phyloP scores from a whole-genome alignment of 2,329 filamentous ascomycete species.

The Verticillium longisporum region DNA sequence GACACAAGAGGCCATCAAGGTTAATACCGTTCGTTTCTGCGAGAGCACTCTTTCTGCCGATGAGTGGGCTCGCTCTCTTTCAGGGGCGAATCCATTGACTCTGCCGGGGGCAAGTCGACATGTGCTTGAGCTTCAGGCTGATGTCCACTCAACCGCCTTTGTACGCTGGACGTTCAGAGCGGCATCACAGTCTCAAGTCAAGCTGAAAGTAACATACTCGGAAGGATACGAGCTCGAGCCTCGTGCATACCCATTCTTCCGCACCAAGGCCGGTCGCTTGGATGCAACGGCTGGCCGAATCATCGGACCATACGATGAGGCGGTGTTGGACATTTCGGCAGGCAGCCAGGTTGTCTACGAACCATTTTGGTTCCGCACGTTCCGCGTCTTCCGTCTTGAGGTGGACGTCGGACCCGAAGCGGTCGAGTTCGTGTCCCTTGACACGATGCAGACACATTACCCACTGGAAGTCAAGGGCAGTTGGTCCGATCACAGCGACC shows the following conservation, averaged over 20 bases:
- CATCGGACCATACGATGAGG: conserved; percentile 28
- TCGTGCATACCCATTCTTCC: conserved; percentile 28
- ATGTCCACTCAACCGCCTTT: conserved; percentile 20
- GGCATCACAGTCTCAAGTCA: not conserved
- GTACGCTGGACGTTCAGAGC: conserved; percentile 12
- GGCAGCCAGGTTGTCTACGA: not conserved
- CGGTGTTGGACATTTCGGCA: conserved; percentile 16
- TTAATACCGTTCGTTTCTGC: conserved; percentile 17
- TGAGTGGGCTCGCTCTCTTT: conserved; percentile 11
- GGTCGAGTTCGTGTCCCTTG: not conserved
- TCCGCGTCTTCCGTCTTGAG: not conserved
- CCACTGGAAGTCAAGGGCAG: not conserved
- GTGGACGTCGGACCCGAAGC: not conserved
- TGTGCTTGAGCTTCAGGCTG: conserved; percentile 16
- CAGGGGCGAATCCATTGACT: conserved; percentile 2
- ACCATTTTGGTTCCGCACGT: not conserved
- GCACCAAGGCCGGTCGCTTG: conserved; percentile 26
- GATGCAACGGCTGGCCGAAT: conserved; percentile 22
- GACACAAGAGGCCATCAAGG: conserved; percentile 14
- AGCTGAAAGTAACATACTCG: conserved; percentile 19
- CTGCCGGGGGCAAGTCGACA: conserved; percentile 13
- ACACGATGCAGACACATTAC: not conserved
- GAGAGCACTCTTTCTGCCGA: conserved; percentile 4
- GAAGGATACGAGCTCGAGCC: conserved; percentile 26
- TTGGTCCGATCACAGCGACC: not conserved